These are phyloP conservation scores for Nicotiana paniculata DNA, from an alignment of 257 asterid species.

Conservation along the genomic window DNA sequence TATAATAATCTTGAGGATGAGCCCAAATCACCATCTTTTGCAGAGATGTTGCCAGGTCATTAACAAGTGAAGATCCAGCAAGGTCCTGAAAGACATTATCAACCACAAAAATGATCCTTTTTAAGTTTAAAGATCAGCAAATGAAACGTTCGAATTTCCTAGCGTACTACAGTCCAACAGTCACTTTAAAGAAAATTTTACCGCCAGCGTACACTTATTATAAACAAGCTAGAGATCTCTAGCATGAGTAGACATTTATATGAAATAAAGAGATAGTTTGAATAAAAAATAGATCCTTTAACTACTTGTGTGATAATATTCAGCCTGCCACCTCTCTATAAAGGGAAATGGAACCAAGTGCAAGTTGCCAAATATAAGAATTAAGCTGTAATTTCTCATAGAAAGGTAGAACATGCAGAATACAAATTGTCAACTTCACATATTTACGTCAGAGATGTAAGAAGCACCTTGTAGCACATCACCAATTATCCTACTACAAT, in stretches of 20 bases:
- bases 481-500: not conserved
- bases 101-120: not conserved
- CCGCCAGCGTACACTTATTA: not conserved
- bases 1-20: slow-evolving; percentile 61
- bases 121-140: not conserved
- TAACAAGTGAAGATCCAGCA: slow-evolving; percentile 52
- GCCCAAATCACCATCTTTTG: slow-evolving; percentile 59
- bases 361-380: slow-evolving; percentile 2
- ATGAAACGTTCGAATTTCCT: not conserved
- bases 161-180: not conserved
- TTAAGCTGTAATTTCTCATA: not conserved
- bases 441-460: not conserved
- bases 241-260: slow-evolving; percentile 1
- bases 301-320: not conserved
- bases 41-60: slow-evolving; percentile 52
- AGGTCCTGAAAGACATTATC: slow-evolving; percentile 41
- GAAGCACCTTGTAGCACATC: not conserved
- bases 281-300: not conserved
- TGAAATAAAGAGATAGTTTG: not conserved
- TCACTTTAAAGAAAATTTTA: not conserved
- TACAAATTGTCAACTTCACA: slow-evolving; percentile 1
- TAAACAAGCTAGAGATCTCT: not conserved
- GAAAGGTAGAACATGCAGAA: slow-evolving; percentile 1
- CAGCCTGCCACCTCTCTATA: not conserved
- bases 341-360: not conserved